Evolutionary conservation across 148 eudicot genomes (phyloP).

Genomic region (Diospyros kaki): DNA sequence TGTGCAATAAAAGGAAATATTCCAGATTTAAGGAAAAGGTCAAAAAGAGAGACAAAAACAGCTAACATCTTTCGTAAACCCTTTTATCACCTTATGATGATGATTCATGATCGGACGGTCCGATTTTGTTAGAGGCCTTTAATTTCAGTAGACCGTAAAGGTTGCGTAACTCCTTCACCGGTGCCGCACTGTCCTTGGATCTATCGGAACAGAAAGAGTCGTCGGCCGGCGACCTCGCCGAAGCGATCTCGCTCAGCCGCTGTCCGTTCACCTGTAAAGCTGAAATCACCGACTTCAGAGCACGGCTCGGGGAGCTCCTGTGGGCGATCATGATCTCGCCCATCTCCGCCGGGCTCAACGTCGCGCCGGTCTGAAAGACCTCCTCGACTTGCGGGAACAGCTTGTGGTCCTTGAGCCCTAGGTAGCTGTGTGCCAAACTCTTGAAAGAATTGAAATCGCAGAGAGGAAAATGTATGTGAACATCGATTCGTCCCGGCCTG

Average conservation of each 20-base stretch:
- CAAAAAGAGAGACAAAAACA: too few relatives aligned
- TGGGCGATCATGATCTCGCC: constrained; percentile 77
- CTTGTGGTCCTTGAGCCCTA: constrained; percentile 80
- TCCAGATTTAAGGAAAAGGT: too few relatives aligned
- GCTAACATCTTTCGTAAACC: too few relatives aligned
- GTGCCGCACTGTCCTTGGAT: constrained; percentile 43
- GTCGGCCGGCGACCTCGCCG: constrained; percentile 20
- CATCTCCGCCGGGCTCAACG: constrained; percentile 77
- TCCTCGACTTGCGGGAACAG: constrained; percentile 76
- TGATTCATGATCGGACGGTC: constrained; percentile 49
- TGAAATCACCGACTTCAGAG: constrained; percentile 71
- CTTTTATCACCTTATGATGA: constrained; percentile 21
- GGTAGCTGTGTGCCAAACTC: constrained; percentile 54
- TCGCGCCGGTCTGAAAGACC: constrained; percentile 57
- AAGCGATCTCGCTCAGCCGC: constrained; percentile 7
- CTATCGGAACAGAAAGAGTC: constrained; percentile 30
- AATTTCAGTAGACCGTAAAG: constrained; percentile 65
- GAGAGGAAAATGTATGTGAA: constrained; percentile 68
- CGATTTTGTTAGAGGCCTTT: constrained; percentile 46
- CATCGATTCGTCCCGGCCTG: constrained; percentile 88
- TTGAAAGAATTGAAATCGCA: constrained; percentile 77
- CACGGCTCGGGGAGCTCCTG: constrained; percentile 79
- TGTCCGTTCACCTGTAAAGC: constrained; percentile 49
- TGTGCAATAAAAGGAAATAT: too few relatives aligned
- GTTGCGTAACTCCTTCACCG: constrained; percentile 60